A percentile compares a stretch with the other conserved stretches of the same genome.
phyloP scores from a whole-genome alignment of 768 basidiomycete species.

The Boletus coccyginus region DNA sequence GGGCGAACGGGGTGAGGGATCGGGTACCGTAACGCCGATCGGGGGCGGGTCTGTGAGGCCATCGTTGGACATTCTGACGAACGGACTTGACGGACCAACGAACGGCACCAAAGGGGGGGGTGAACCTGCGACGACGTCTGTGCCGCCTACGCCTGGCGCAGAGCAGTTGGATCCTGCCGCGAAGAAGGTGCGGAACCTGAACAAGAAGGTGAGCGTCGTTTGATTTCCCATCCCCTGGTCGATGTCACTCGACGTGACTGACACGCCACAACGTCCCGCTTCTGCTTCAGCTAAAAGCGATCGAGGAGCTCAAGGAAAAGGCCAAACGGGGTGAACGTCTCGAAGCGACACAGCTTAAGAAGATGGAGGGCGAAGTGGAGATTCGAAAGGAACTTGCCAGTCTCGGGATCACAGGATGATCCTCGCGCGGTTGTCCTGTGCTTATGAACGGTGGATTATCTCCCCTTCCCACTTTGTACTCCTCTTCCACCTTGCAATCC shows the following conservation, averaged over 20 bases:
- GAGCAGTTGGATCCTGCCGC: constrained; percentile 74
- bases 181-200: constrained; percentile 93
- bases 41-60: constrained; percentile 28
- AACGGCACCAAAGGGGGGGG: constrained; percentile 12
- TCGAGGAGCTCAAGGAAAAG: constrained; percentile 96
- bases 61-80: constrained; percentile 37
- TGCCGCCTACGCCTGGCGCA: constrained; percentile 53
- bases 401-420: constrained; percentile 27
- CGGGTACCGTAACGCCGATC: constrained; percentile 29
- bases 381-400: constrained; percentile 75
- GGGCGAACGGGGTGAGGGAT: constrained; percentile 33
- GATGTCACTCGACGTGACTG: not conserved
- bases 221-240: not conserved
- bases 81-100: constrained; percentile 19
- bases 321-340: constrained; percentile 84
- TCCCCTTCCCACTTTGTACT: too few relatives aligned
- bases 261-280: not conserved
- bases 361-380: constrained; percentile 89
- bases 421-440: not conserved
- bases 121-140: constrained; percentile 21
- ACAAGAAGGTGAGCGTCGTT: constrained; percentile 72
- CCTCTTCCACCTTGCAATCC: too few relatives aligned
- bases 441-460: too few relatives aligned
- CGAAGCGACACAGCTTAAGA: constrained; percentile 94
- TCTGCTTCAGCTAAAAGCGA: constrained; percentile 81